Percentiles rank a stretch among this genome's conserved stretches.
phyloP scores from a whole-genome alignment of 495 filamentous ascomycete genomes.

The Podospora conica region DNA sequence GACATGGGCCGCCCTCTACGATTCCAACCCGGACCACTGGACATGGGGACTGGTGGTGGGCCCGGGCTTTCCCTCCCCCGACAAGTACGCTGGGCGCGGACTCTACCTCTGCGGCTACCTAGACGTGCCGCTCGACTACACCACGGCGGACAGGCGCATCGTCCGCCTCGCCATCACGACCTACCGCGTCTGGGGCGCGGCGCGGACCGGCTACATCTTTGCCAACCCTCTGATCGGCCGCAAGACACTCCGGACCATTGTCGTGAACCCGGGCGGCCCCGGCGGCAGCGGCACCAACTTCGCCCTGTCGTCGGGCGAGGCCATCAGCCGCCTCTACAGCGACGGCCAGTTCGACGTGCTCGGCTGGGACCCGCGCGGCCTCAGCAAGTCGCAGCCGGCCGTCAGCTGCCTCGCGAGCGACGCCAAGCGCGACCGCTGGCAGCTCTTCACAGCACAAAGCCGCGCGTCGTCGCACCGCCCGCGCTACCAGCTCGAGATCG shows the following conservation, averaged over 20 bases:
- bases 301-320: constrained; percentile 31
- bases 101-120: constrained; percentile 43
- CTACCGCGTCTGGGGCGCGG: constrained; percentile 40
- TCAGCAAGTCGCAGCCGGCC: constrained; percentile 45
- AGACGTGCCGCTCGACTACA: constrained; percentile 45
- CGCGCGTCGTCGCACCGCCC: constrained; percentile 30
- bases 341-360: constrained; percentile 43
- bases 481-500: constrained; percentile 31
- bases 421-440: constrained; percentile 38
- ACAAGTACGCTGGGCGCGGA: constrained; percentile 34
- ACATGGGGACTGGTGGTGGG: constrained; percentile 29
- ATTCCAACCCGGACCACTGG: constrained; percentile 38
- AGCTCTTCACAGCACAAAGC: constrained; percentile 32
- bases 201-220: constrained; percentile 13
- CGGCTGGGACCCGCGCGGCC: constrained; percentile 52
- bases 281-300: constrained; percentile 41
- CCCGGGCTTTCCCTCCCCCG: background rate
- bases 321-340: constrained; percentile 33
- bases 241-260: constrained; percentile 42
- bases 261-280: constrained; percentile 43
- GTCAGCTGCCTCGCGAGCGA: constrained; percentile 45
- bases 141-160: constrained; percentile 34
- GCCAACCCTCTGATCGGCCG: constrained; percentile 15
- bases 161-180: constrained; percentile 41
- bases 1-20: constrained; percentile 37